phyloP scores from a whole-genome alignment of 495 filamentous ascomycete species.

The Viridothelium virens region DNA sequence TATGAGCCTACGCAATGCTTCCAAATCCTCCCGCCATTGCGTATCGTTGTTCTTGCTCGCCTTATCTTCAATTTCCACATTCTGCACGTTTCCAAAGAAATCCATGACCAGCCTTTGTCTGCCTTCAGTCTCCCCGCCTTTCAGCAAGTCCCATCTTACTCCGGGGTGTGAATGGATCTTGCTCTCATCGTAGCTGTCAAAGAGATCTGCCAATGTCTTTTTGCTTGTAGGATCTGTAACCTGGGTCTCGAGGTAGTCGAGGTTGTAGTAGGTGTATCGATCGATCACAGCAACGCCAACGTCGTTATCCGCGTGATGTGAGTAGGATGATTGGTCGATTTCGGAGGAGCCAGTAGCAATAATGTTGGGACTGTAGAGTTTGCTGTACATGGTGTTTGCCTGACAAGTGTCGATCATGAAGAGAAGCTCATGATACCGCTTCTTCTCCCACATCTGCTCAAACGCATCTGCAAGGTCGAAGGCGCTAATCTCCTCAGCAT shows the following conservation, averaged over 20 bases:
- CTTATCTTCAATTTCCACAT: slow-evolving; percentile 75
- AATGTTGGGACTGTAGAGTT: slow-evolving; percentile 95
- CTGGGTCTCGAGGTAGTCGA: slow-evolving; percentile 90
- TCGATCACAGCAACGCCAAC: slow-evolving; percentile 97
- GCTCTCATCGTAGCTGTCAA: slow-evolving; percentile 87
- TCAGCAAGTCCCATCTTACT: slow-evolving; percentile 89
- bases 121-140: slow-evolving; percentile 63
- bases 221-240: slow-evolving; percentile 75
- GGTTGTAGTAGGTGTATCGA: slow-evolving; percentile 96
- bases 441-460: slow-evolving; percentile 99
- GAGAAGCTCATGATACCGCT: slow-evolving; percentile 85
- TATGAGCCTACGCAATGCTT: slow-evolving; percentile 37
- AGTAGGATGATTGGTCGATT: slow-evolving; percentile 89
- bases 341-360: slow-evolving; percentile 90
- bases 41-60: slow-evolving; percentile 44
- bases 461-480: slow-evolving; percentile 97
- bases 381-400: slow-evolving; percentile 97
- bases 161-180: slow-evolving; percentile 92
- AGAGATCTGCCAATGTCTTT: slow-evolving; percentile 81
- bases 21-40: slow-evolving; percentile 64
- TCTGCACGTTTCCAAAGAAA: slow-evolving; percentile 98
- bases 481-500: slow-evolving; percentile 91
- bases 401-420: slow-evolving; percentile 99
- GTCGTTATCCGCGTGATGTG: slow-evolving; percentile 95
- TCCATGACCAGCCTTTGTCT: slow-evolving; percentile 77